Evolutionary conservation across 1,139 yeast genomes (phyloP), one percentile per base, ranked within the genome.

Genomic region (Wickerhamiella infanticola): DNA sequence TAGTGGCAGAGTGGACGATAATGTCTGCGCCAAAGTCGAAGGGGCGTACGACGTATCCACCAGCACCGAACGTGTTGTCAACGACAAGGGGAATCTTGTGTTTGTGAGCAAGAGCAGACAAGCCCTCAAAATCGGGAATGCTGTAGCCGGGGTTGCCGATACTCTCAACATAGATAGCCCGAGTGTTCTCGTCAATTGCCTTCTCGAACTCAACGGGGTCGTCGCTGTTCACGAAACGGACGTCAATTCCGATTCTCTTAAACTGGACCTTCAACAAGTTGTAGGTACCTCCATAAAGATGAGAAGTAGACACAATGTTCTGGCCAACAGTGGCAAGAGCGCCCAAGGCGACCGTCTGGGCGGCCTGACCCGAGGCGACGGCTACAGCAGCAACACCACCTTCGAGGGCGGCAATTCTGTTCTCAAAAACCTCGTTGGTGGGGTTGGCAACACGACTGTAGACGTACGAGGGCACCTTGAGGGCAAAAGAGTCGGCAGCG

Each of bases 51-150:
- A 83, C 74, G 70, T 67, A 86, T 44, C 97, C 97, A 64, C 95
- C 96, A 41, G 96, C 96, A 61, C 95, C 97, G 58, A 88, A 88
- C 31, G 98, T 90, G 75, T 90, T 90, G 68, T 90, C 98, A 41
- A 84, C 95, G 47, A 90, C 90, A 44, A 90, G 77, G 46, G 96
- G 95, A 47, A 88, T 73, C 49, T 96, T 96, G 55, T 83, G 75
- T 53, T 79, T 77, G 65, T 86, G 95, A 44, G 95, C 95, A 45
- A 84, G 69, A 36, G 72, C 79, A 45, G 76, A 74, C 55, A 90
- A 72, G 47, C 70, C 75, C 63, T 82, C 86, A 58, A 90, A 83
- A 64, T 88, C 96, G 47, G 97, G 95, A 45, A 90, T 80, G 62
- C 83, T 84, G 67, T 82, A 86, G 61, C 79, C 80, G 50, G 98